phyloP scores from a whole-genome alignment of 2,329 filamentous ascomycete species.

The Pleomassaria siparia region DNA sequence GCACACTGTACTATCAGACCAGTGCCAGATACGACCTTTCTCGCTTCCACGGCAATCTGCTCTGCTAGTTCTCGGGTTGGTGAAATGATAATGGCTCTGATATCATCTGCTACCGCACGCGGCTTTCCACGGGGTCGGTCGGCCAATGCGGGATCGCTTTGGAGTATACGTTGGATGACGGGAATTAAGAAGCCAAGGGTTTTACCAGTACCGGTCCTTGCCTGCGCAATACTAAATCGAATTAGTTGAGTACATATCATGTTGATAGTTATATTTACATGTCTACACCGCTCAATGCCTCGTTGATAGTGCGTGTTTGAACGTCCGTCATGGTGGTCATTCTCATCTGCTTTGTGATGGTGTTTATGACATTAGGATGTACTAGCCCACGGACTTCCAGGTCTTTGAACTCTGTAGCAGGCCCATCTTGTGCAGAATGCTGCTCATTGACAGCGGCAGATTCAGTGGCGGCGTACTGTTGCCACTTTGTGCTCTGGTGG shows the following conservation, averaged over 20 bases:
- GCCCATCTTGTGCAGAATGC: conserved; percentile 16
- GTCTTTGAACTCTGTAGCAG: conserved; percentile 48
- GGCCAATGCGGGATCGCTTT: conserved; percentile 63
- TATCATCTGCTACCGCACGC: conserved; percentile 53
- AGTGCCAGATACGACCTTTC: conserved; percentile 65
- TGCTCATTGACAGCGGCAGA: conserved; percentile 17
- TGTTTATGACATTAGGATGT: conserved; percentile 64
- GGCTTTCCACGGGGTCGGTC: conserved; percentile 42
- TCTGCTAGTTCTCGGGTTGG: conserved; percentile 65
- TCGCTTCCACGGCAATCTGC: conserved; percentile 71
- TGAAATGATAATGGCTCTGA: conserved; percentile 62
- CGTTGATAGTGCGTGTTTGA: conserved; percentile 78
- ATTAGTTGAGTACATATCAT: conserved; percentile 12
- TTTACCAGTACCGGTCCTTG: conserved; percentile 96
- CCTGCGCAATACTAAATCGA: conserved; percentile 69
- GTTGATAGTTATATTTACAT: conserved; percentile 62
- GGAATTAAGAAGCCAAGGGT: conserved; percentile 92
- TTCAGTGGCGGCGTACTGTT: conserved; percentile 33
- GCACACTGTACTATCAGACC: conserved; percentile 72
- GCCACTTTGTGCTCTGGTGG: conserved; percentile 44
- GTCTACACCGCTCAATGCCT: conserved; percentile 77
- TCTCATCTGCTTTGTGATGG: conserved; percentile 71
- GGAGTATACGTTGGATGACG: conserved; percentile 75
- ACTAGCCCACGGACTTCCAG: conserved; percentile 54
- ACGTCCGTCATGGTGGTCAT: conserved; percentile 91